Evolutionary conservation across 257 asterid genomes (phyloP), one percentile per base, ranked within the genome.

Genomic region (Paraleonurus japonicus): DNA sequence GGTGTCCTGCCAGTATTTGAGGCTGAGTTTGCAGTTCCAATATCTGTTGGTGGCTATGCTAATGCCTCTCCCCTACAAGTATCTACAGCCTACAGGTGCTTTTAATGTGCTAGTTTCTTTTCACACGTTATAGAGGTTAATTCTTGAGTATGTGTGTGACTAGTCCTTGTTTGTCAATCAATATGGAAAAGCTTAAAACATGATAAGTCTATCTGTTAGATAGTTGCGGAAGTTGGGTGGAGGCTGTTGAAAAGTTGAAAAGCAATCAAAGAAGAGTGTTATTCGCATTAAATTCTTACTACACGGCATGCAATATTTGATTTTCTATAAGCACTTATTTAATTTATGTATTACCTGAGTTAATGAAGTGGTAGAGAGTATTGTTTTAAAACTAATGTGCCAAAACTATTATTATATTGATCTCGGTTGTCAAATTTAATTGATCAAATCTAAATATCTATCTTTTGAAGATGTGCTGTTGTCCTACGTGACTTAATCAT

Each of bases 21-120:
- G 80, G 97, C 96, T n/a, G 98, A 94, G 77, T 94, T 94, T 73
- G 94, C 98, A 9, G 97, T 87, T 80, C 98, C 98, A 45, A 94
- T 94, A 82, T 87, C 98, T 65, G 95, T 94, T 75, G 98, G 98
- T 70, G 98, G 98, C 50, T 94, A 94, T 80, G 96, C 98, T 63
- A 95, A 95, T 82, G 99, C 99, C 58, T 81, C 90, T 23, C 98
- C 99, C 7, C 81, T 95, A 78, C 99, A 95, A 85, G 99, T 95
- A 68, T 95, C 99, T 76, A 95, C 98, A 39, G 98, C 99, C 68
- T 95, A 91, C 92, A 89, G 98, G 98, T 93, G 51, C 76, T 41
- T 70, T 78, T 57, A 69, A 33, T 23, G 16, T 55, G 43, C 24
- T 58, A 17, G 24, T 47, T 54, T 69, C 20, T 53, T 73, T 73